phyloP scores from a whole-genome alignment of 208 protist species.

The Naegleria gruberi region DNA sequence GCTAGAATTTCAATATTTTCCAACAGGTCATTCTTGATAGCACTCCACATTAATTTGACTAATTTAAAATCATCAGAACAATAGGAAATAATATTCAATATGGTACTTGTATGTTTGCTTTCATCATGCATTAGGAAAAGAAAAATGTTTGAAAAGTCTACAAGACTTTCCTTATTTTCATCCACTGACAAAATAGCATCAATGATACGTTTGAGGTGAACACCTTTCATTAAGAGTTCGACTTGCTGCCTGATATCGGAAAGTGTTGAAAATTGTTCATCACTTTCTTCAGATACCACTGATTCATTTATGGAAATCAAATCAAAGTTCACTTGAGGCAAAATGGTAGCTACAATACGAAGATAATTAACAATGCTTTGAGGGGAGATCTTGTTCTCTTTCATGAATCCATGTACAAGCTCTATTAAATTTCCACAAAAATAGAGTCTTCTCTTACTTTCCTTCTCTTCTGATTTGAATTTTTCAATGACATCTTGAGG shows the following conservation, averaged over 20 bases:
- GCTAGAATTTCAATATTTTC: neutral
- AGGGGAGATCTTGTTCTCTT: neutral
- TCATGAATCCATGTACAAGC: neutral
- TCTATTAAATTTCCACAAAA: neutral
- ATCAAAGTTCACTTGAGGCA: neutral
- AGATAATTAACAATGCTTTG: neutral
- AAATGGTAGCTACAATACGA: neutral
- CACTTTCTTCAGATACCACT: neutral
- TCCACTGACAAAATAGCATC: neutral
- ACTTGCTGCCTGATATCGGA: neutral
- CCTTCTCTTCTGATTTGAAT: too few relatives aligned
- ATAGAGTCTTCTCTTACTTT: neutral
- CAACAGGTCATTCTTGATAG: neutral
- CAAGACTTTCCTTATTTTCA: neutral
- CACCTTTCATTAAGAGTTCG: neutral
- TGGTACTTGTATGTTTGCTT: neutral
- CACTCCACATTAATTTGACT: neutral
- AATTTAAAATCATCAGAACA: neutral
- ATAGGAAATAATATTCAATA: neutral
- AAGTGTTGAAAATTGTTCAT: neutral
- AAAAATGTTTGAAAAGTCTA: neutral
- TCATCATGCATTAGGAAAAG: neutral
- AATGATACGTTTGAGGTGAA: neutral
- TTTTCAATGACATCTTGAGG: too few relatives aligned
- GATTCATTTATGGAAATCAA: neutral